Evolutionary conservation across 169 alveolate genomes (phyloP).

Genomic region (Cryptosporidium parvum): DNA sequence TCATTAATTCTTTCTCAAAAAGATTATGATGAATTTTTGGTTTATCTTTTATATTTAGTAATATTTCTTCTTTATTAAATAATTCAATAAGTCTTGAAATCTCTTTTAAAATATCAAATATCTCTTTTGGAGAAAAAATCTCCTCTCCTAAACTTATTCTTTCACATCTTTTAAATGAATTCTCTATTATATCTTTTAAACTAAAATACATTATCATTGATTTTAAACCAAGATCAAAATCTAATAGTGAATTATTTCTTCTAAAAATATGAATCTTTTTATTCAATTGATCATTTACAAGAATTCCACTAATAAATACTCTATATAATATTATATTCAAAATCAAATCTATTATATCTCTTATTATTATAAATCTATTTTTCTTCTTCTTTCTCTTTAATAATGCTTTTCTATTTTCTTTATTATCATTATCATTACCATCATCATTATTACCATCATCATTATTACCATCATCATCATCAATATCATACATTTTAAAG

Average conservation of each 20-base stretch:
- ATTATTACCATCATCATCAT: too few species aligned
- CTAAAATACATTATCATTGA: not conserved
- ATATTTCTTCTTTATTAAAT: not conserved
- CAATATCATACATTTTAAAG: not conserved
- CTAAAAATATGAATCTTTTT: not conserved
- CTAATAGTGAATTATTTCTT: not conserved
- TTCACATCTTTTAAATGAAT: not conserved
- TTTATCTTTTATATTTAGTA: not conserved
- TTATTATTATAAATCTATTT: not conserved
- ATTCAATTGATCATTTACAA: not conserved
- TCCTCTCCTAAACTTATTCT: not conserved
- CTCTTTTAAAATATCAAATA: not conserved
- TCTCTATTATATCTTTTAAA: not conserved
- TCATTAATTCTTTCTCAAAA: constrained; percentile 36
- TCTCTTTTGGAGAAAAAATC: constrained; percentile 1
- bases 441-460: too few species aligned
- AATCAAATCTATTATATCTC: constrained; percentile 5
- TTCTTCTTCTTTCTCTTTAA: not conserved
- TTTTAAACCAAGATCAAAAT: constrained; percentile 2
- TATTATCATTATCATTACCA: too few species aligned
- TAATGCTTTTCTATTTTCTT: too few species aligned
- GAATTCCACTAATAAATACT: not conserved
- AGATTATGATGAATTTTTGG: constrained; percentile 11
- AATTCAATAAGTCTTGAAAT: not conserved
- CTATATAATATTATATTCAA: constrained; percentile 7